Percentiles rank a stretch among this genome's conserved stretches.
phyloP scores from a whole-genome alignment of 2,329 filamentous ascomycete species.

The Venturia carpophila region DNA sequence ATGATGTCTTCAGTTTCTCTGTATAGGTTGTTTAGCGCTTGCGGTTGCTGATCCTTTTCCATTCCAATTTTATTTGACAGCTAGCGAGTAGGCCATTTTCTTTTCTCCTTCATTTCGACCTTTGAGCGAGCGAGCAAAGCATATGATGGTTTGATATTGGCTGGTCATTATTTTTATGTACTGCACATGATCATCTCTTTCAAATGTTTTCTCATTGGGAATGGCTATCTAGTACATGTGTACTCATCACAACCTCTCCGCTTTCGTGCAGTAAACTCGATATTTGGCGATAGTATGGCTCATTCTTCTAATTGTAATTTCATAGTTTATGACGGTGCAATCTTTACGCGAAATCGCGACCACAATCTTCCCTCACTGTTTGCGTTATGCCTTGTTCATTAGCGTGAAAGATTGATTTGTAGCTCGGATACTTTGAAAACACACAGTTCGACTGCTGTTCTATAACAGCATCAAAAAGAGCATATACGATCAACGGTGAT shows the following conservation, averaged over 20 bases:
- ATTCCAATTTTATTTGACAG: background rate
- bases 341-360: too few species aligned
- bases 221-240: background rate
- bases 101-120: background rate
- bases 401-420: too few species aligned
- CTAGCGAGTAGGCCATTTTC: background rate
- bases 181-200: constrained; percentile 4
- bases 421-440: too few species aligned
- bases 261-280: background rate
- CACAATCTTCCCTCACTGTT: too few species aligned
- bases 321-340: constrained; percentile 1
- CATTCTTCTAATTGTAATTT: constrained; percentile 13
- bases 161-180: background rate
- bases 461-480: too few species aligned
- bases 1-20: background rate
- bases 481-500: too few species aligned
- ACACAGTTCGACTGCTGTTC: too few species aligned
- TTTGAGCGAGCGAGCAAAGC: constrained; percentile 8
- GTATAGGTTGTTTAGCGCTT: background rate
- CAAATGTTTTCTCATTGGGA: background rate
- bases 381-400: too few species aligned
- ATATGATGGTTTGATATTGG: constrained; percentile 4
- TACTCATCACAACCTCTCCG: background rate
- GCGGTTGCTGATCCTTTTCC: background rate
- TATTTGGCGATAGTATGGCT: background rate